phyloP scores from a whole-genome alignment of 2,329 filamentous ascomycete genomes.

The Penicillium sp. region DNA sequence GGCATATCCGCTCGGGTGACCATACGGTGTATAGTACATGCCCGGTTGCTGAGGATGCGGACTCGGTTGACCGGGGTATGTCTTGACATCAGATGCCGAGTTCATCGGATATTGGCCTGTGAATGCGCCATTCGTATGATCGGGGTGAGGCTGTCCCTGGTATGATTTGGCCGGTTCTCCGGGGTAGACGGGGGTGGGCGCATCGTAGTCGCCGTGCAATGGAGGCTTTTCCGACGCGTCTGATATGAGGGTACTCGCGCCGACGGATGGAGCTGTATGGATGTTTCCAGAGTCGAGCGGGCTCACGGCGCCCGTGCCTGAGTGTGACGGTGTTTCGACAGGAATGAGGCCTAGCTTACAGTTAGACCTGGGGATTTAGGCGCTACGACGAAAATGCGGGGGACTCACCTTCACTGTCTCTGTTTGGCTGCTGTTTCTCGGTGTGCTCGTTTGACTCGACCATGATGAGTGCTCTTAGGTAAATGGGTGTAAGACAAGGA shows the following conservation, averaged over 20 bases:
- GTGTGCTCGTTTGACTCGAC: neutral
- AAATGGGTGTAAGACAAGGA: neutral
- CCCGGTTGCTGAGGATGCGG: constrained; percentile 5
- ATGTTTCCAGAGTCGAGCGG: neutral
- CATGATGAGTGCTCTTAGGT: neutral
- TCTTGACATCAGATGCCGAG: constrained; percentile 10
- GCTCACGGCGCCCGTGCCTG: neutral
- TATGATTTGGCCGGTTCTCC: constrained; percentile 1
- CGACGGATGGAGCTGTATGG: neutral
- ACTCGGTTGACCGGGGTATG: constrained; percentile 16
- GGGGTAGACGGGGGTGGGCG: constrained; percentile 2
- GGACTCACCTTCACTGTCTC: constrained; percentile 7
- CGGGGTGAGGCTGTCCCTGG: constrained; percentile 2
- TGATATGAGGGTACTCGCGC: neutral
- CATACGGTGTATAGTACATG: constrained; percentile 16
- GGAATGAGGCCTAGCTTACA: constrained; percentile 14
- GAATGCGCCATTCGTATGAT: neutral
- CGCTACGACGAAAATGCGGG: neutral
- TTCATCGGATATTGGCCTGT: constrained; percentile 2
- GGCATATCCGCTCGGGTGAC: constrained; percentile 24
- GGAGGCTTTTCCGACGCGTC: neutral
- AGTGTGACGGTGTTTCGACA: constrained; percentile 7
- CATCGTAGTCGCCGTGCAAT: constrained; percentile 1
- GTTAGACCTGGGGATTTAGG: neutral
- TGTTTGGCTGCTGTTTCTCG: neutral